Percentiles rank a stretch among this genome's conserved stretches.
These are phyloP conservation scores for Grosmannia serpens DNA, from an alignment of 2,329 filamentous ascomycete species.

Conservation along the genomic window DNA sequence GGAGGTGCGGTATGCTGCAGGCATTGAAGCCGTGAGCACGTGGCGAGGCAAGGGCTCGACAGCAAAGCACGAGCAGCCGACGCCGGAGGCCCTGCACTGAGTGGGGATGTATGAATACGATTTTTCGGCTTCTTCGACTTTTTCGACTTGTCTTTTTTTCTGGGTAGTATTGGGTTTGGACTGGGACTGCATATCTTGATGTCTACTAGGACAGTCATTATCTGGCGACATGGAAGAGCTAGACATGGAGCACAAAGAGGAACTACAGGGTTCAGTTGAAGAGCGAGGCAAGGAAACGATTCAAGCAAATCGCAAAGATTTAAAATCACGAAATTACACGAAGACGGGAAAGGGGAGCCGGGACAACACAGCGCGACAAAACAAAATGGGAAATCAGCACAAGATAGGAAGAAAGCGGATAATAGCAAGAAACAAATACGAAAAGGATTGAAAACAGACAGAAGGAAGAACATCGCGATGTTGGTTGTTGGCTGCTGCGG, in stretches of 20 bases:
- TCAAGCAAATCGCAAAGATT: not conserved
- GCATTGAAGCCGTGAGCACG: constrained; percentile 92
- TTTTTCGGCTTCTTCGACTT: not conserved
- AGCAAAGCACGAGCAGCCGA: constrained; percentile 69
- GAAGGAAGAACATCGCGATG: too few species aligned
- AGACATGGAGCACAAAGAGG: not conserved
- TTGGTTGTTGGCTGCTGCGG: too few species aligned
- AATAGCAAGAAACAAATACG: not conserved
- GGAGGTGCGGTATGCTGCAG: constrained; percentile 75
- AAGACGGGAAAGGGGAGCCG: not conserved
- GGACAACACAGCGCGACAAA: not conserved
- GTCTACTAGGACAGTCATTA: not conserved
- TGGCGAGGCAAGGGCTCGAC: constrained; percentile 91
- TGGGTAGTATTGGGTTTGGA: not conserved
- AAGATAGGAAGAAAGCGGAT: not conserved
- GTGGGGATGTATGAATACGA: not conserved
- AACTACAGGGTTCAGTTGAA: not conserved
- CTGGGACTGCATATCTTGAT: not conserved
- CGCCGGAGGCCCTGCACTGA: constrained; percentile 17
- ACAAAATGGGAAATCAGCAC: not conserved
- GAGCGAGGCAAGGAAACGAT: not conserved
- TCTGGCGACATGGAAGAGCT: not conserved
- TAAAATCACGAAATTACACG: not conserved
- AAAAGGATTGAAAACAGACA: too few species aligned
- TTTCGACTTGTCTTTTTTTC: not conserved